Conservation (phyloP, 2,329 filamentous ascomycete species). For the Fusarium sp. region DNA sequence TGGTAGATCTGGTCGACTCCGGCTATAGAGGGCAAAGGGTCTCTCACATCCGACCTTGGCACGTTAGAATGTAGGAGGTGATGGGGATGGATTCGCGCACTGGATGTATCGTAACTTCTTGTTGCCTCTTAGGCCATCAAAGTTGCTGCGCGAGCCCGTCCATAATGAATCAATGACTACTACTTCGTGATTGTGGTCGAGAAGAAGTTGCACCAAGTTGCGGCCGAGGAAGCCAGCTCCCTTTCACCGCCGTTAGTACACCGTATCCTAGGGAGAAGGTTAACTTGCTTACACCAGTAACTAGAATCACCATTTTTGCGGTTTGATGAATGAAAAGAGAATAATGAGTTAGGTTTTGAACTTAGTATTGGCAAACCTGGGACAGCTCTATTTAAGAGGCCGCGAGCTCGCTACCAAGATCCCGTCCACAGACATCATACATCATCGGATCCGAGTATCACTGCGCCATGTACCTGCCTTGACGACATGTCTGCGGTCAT, state of each 20-base stretch:
- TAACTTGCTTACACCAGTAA: neutral
- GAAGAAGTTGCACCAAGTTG: constrained; percentile 29
- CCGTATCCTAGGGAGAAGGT: too few relatives aligned
- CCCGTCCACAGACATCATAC: neutral
- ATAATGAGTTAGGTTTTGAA: neutral
- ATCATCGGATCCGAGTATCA: neutral
- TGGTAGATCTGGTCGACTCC: constrained; percentile 36
- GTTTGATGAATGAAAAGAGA: neutral
- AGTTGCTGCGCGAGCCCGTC: constrained; percentile 29
- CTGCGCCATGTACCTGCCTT: neutral
- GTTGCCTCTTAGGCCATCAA: constrained; percentile 9
- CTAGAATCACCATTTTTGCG: neutral
- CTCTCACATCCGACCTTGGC: constrained; percentile 25
- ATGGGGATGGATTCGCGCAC: neutral
- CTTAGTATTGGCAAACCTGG: neutral
- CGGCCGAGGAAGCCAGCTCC: constrained; percentile 37
- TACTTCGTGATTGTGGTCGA: constrained; percentile 24
- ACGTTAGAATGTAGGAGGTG: neutral
- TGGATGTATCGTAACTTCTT: constrained; percentile 25
- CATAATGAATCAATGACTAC: constrained; percentile 34
- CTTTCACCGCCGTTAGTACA: neutral
- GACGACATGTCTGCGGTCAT: neutral
- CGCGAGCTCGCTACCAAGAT: neutral
- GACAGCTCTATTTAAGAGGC: neutral
- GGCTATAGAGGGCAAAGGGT: constrained; percentile 25